A percentile compares a stretch with the other conserved stretches of the same genome.
Evolutionary conservation across 2,329 filamentous ascomycete species (phyloP).

Genomic region (Xylaria sp.): DNA sequence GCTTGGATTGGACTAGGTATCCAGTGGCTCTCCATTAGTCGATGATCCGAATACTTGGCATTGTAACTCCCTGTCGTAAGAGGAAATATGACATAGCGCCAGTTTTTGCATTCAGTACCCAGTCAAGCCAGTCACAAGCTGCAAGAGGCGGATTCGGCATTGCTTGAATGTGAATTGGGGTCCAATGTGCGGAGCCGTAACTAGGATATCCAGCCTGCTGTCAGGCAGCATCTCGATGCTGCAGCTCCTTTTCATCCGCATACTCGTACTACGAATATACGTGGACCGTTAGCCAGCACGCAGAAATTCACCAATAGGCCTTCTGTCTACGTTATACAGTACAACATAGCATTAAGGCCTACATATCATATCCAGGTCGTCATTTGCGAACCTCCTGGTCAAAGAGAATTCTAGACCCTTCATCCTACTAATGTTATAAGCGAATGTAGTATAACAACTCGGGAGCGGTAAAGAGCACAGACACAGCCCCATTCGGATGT

Average conservation of each 20-base stretch:
- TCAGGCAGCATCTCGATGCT: background rate
- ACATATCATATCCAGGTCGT: background rate
- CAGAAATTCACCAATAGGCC: background rate
- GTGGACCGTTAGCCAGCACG: background rate
- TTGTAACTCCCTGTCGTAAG: background rate
- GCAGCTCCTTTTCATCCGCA: background rate
- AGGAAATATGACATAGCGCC: background rate
- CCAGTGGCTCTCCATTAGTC: slow-evolving; percentile 7
- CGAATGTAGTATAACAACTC: background rate
- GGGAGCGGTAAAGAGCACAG: slow-evolving; percentile 8
- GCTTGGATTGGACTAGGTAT: slow-evolving; percentile 10
- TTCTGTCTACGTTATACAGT: background rate
- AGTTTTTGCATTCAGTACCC: background rate
- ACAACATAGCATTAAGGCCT: background rate
- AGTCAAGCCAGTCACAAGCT: background rate
- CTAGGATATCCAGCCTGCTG: slow-evolving; percentile 4
- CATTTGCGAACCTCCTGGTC: background rate
- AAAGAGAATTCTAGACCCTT: background rate
- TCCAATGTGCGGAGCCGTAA: slow-evolving; percentile 8
- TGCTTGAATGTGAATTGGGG: slow-evolving; percentile 2
- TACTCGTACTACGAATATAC: background rate
- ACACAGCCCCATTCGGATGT: background rate
- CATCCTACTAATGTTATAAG: background rate
- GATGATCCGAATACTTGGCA: slow-evolving; percentile 42
- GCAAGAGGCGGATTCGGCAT: background rate